phyloP scores from a whole-genome alignment of 495 filamentous ascomycete genomes.

The Aspergillus ostianus region DNA sequence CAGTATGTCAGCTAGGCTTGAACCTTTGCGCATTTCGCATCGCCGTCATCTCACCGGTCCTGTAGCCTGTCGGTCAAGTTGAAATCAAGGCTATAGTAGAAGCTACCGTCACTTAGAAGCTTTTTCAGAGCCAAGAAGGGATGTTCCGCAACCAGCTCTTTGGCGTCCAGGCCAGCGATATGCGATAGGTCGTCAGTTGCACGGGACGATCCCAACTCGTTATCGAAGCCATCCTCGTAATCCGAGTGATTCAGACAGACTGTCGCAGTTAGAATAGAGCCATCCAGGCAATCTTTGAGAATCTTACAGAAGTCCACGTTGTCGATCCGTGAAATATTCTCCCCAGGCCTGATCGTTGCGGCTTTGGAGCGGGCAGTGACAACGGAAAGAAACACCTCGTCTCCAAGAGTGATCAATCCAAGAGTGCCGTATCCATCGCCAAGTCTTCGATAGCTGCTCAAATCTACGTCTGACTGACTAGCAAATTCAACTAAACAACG shows the following conservation, averaged over 20 bases:
- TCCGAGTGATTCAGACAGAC: constrained; percentile 82
- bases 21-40: constrained; percentile 4
- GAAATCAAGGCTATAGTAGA: constrained; percentile 97
- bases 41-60: constrained; percentile 63
- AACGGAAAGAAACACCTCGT: constrained; percentile 91
- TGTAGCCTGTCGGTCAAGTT: constrained; percentile 93
- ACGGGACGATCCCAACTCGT: constrained; percentile 56
- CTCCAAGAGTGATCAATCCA: constrained; percentile 79
- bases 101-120: constrained; percentile 88
- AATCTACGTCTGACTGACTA: constrained; percentile 57
- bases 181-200: constrained; percentile 51
- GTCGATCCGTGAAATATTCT: constrained; percentile 83
- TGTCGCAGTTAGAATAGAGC: constrained; percentile 20
- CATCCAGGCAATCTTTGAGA: background rate
- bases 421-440: constrained; percentile 85
- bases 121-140: constrained; percentile 89
- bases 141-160: constrained; percentile 72
- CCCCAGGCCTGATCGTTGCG: constrained; percentile 79
- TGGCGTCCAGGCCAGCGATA: constrained; percentile 56
- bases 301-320: constrained; percentile 79
- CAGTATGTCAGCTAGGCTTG: constrained; percentile 47
- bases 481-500: constrained; percentile 89
- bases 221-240: constrained; percentile 70
- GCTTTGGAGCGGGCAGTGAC: constrained; percentile 74
- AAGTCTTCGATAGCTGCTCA: constrained; percentile 70